Conservation (phyloP, 140 eudicot genomes). For the Bidens hawaiensis region DNA sequence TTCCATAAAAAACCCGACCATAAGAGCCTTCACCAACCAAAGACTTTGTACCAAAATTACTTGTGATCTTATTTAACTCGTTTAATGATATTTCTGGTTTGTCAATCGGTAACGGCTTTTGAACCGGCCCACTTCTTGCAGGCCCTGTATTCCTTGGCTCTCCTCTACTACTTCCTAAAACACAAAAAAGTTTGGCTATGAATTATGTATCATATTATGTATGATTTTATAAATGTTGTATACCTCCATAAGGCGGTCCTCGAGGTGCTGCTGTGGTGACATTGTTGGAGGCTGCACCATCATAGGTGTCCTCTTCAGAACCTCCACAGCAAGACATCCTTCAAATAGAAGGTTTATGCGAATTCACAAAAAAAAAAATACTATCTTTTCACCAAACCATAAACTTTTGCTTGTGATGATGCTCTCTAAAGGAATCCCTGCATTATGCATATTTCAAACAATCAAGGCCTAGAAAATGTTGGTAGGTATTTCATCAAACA, state of each 20-base stretch:
- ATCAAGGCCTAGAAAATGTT: too few species aligned
- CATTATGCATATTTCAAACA: too few species aligned
- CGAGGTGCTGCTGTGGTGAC: constrained; percentile 57
- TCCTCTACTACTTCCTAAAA: constrained; percentile 58
- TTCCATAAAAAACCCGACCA: constrained; percentile 66
- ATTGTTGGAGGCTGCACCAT: constrained; percentile 61
- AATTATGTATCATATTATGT: neutral
- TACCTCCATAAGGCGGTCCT: constrained; percentile 52
- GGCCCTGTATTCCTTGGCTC: constrained; percentile 57
- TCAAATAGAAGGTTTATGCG: constrained; percentile 17
- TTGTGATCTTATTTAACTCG: constrained; percentile 59
- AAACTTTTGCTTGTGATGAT: constrained; percentile 1
- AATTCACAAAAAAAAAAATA: constrained; percentile 2
- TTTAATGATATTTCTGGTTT: constrained; percentile 55
- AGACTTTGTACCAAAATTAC: constrained; percentile 60
- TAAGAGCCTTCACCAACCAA: constrained; percentile 87
- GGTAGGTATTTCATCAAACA: constrained; percentile 20
- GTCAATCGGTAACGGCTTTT: constrained; percentile 58
- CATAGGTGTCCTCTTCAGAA: constrained; percentile 53
- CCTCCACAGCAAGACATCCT: constrained; percentile 92
- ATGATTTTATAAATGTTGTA: constrained; percentile 22
- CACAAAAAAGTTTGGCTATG: neutral
- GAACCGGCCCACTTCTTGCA: constrained; percentile 52
- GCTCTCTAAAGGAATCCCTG: constrained; percentile 24
- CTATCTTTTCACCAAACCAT: constrained; percentile 16